Conservation (phyloP, 441 rosid species). For the Populus hybrid region DNA sequence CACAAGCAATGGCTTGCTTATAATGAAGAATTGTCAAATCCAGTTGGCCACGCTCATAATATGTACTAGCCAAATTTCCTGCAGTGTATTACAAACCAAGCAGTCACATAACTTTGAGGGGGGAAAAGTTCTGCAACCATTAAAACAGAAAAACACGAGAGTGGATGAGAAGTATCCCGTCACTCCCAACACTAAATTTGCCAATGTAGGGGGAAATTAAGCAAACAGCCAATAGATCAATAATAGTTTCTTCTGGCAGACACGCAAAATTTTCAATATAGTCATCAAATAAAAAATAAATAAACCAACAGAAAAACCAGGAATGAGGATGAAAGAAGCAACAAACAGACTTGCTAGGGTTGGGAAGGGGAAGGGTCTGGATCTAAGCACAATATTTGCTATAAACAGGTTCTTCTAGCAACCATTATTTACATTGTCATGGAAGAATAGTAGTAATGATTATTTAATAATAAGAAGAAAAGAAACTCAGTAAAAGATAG, state of each 20-base stretch:
- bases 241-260: not conserved
- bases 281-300: not conserved
- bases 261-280: not conserved
- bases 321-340: not conserved
- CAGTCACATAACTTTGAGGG: not conserved
- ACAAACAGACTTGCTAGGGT: not conserved
- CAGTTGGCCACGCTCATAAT: constrained; percentile 86
- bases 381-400: not conserved
- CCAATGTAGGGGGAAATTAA: not conserved
- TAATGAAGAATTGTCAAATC: constrained; percentile 88
- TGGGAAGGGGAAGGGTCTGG: not conserved
- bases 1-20: constrained; percentile 83
- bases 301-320: not conserved
- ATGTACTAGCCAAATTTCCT: constrained; percentile 90
- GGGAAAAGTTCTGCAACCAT: not conserved
- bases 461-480: not conserved
- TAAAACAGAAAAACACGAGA: not conserved
- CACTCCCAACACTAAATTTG: not conserved
- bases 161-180: not conserved
- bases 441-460: not conserved
- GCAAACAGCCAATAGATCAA: not conserved
- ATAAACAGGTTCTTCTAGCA: not conserved
- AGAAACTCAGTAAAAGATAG: not conserved
- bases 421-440: not conserved
- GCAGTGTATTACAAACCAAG: constrained; percentile 12